These are phyloP conservation scores for Sparassis latifolia DNA, from an alignment of 1,284 basidiomycete species.

Conservation along the genomic window DNA sequence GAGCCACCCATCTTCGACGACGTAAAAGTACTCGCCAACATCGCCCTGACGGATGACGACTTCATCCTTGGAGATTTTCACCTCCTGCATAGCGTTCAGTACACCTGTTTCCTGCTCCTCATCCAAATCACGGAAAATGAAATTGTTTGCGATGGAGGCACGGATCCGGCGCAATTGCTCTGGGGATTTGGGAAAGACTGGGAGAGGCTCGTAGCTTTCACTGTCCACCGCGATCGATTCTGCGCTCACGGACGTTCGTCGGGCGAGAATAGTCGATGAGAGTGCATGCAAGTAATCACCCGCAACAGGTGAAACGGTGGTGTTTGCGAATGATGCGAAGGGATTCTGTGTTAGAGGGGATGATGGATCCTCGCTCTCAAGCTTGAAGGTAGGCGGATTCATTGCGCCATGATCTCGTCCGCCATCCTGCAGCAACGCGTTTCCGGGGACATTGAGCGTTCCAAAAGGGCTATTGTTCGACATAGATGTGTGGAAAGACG, in stretches of 20 bases:
- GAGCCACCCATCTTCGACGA: slow-evolving; percentile 87
- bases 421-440: slow-evolving; percentile 54
- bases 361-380: slow-evolving; percentile 57
- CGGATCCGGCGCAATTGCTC: slow-evolving; percentile 88
- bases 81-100: slow-evolving; percentile 93
- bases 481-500: slow-evolving; percentile 41
- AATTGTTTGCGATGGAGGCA: slow-evolving; percentile 81
- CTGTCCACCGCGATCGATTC: slow-evolving; percentile 88
- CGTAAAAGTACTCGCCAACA: slow-evolving; percentile 96
- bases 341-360: slow-evolving; percentile 52
- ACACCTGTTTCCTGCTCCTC: slow-evolving; percentile 94
- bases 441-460: slow-evolving; percentile 70
- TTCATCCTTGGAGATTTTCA: slow-evolving; percentile 63
- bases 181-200: slow-evolving; percentile 76
- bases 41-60: slow-evolving; percentile 96
- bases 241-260: slow-evolving; percentile 94
- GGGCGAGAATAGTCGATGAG: slow-evolving; percentile 75
- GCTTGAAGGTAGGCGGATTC: slow-evolving; percentile 47
- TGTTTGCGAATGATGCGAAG: slow-evolving; percentile 35
- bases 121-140: slow-evolving; percentile 94
- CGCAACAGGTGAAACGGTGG: slow-evolving; percentile 33
- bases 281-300: slow-evolving; percentile 62
- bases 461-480: slow-evolving; percentile 63
- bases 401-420: slow-evolving; percentile 13
- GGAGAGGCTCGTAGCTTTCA: slow-evolving; percentile 56